Conservation (phyloP, 1,139 yeast species). For the Magnusiomyces fungicola region DNA sequence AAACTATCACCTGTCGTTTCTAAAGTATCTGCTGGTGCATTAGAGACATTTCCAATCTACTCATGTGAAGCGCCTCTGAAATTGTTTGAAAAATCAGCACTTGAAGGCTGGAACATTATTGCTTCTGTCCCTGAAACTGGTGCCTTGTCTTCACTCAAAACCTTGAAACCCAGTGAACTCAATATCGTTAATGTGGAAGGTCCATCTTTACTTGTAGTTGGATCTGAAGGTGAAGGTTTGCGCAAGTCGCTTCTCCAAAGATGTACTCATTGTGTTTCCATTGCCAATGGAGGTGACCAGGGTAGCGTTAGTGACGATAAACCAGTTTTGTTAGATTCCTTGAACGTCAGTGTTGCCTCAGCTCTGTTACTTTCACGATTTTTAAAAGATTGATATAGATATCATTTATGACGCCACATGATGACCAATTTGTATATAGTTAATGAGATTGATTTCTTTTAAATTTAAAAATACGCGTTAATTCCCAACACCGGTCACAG, state of each 20-base stretch:
- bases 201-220: constrained; percentile 69
- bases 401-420: too few relatives aligned
- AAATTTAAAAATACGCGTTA: not conserved
- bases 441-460: too few relatives aligned
- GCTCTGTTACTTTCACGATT: constrained; percentile 53
- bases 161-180: constrained; percentile 40
- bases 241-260: constrained; percentile 55
- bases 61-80: constrained; percentile 50
- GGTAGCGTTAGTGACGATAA: not conserved
- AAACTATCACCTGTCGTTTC: constrained; percentile 68
- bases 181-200: constrained; percentile 26
- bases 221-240: constrained; percentile 81
- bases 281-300: constrained; percentile 27
- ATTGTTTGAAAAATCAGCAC: constrained; percentile 50
- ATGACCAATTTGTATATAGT: not conserved
- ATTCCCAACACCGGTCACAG: not conserved
- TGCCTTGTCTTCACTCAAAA: constrained; percentile 15
- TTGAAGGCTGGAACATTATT: constrained; percentile 64
- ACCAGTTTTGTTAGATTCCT: constrained; percentile 56
- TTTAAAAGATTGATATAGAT: constrained; percentile 6
- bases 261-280: constrained; percentile 58
- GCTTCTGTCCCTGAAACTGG: constrained; percentile 46
- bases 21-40: constrained; percentile 75
- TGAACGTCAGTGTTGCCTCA: constrained; percentile 86
- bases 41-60: constrained; percentile 63